These are phyloP conservation scores for Botryotinia convoluta DNA, from an alignment of 2,329 filamentous ascomycete species.

Conservation along the genomic window DNA sequence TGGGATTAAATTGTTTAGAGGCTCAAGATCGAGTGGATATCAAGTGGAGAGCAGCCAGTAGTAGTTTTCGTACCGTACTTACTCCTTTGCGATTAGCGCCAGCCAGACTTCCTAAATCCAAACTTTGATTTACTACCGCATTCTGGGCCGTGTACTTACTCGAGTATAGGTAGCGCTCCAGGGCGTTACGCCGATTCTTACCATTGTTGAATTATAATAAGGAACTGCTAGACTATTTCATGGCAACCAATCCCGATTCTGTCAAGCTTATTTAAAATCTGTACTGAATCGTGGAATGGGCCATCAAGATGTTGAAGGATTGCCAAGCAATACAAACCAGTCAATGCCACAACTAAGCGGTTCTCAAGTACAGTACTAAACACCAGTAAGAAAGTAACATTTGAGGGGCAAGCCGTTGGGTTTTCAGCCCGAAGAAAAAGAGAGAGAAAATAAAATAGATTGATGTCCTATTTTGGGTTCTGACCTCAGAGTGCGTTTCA, in stretches of 20 bases:
- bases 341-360: not conserved
- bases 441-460: not conserved
- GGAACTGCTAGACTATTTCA: not conserved
- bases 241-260: not conserved
- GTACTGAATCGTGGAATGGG: not conserved
- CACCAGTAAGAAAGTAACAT: not conserved
- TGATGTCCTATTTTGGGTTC: conserved; percentile 7
- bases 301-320: not conserved
- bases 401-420: not conserved
- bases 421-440: not conserved
- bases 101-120: not conserved
- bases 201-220: not conserved
- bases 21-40: not conserved
- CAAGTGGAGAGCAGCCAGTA: not conserved
- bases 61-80: not conserved
- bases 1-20: not conserved
- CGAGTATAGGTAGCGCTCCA: not conserved
- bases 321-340: not conserved
- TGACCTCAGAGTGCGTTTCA: conserved; percentile 11
- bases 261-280: not conserved
- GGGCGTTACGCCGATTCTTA: conserved; percentile 11
- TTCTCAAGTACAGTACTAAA: not conserved
- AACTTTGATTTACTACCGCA: not conserved
- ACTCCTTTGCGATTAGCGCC: conserved; percentile 2
- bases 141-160: conserved; percentile 1